These are phyloP conservation scores for Solanum sitiens DNA, from an alignment of 257 asterid species.

Conservation along the genomic window DNA sequence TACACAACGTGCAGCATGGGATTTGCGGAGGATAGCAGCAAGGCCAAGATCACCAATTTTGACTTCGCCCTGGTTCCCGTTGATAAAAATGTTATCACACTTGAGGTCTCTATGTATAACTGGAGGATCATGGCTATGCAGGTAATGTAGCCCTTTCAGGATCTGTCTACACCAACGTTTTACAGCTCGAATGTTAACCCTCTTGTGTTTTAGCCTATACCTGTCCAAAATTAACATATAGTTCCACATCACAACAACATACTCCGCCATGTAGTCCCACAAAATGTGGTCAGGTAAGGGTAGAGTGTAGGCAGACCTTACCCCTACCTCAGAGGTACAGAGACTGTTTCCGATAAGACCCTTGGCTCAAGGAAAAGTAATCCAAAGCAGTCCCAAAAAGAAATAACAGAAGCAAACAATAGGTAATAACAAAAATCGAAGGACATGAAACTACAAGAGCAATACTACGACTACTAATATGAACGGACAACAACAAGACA, in stretches of 20 bases:
- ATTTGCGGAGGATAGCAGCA: constrained; percentile 71
- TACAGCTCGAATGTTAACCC: constrained; percentile 69
- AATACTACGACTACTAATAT: not conserved
- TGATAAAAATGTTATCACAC: constrained; percentile 78
- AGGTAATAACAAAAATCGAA: not conserved
- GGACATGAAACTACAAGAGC: not conserved
- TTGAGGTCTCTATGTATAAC: constrained; percentile 89
- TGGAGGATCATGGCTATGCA: constrained; percentile 80
- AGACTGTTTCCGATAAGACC: not conserved
- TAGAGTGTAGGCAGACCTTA: not conserved
- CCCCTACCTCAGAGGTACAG: not conserved
- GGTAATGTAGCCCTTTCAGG: constrained; percentile 66
- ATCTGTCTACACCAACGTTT: constrained; percentile 91
- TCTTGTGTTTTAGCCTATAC: constrained; percentile 73
- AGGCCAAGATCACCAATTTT: constrained; percentile 91
- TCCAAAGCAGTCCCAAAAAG: not conserved
- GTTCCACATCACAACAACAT: not conserved
- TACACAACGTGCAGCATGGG: constrained; percentile 77
- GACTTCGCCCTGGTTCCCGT: constrained; percentile 88
- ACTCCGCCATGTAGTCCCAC: not conserved
- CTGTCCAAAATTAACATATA: constrained; percentile 17
- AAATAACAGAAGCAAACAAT: not conserved
- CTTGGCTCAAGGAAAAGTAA: not conserved
- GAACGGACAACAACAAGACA: not conserved
- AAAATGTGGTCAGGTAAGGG: not conserved